phyloP scores from a whole-genome alignment of 2,329 filamentous ascomycete species.

The Ambrosiella cleistominuta region DNA sequence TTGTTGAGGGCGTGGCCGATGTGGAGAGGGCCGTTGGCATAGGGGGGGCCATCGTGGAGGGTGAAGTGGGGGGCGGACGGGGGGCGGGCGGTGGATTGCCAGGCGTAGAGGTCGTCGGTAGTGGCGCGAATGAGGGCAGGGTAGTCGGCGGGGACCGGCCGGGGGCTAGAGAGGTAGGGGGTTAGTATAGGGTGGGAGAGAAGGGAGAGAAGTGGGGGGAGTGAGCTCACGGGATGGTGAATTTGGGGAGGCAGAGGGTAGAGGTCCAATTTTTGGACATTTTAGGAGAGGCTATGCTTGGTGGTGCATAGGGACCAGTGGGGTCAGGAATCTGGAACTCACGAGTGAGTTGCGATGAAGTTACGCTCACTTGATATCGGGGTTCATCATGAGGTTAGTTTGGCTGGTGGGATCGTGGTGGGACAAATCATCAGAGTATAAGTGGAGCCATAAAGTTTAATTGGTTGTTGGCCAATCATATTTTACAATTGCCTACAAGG shows the following conservation, averaged over 20 bases:
- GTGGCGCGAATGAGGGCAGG: constrained; percentile 53
- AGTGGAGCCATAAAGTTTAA: background rate
- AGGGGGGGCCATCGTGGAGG: constrained; percentile 89
- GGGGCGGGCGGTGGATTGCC: constrained; percentile 50
- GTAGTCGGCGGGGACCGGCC: constrained; percentile 32
- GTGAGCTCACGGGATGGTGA: constrained; percentile 46
- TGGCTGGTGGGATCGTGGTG: background rate
- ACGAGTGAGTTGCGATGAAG: background rate
- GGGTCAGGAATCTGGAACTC: background rate
- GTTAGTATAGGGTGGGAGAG: background rate
- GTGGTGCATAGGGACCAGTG: background rate
- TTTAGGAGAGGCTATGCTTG: background rate
- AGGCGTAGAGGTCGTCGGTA: constrained; percentile 75
- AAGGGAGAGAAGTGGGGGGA: background rate
- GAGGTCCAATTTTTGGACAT: constrained; percentile 50
- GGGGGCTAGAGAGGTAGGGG: constrained; percentile 25
- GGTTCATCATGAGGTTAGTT: background rate
- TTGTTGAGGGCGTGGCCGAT: constrained; percentile 94
- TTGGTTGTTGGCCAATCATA: background rate
- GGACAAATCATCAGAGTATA: background rate
- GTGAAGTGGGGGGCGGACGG: constrained; percentile 45
- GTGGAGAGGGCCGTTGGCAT: constrained; percentile 84
- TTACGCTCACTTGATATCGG: no score
- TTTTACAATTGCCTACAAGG: background rate
- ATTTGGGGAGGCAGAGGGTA: constrained; percentile 58